These are phyloP conservation scores for Mortierella polycephala DNA, from an alignment of 371 early-diverging fungal genomes.

Conservation along the genomic window DNA sequence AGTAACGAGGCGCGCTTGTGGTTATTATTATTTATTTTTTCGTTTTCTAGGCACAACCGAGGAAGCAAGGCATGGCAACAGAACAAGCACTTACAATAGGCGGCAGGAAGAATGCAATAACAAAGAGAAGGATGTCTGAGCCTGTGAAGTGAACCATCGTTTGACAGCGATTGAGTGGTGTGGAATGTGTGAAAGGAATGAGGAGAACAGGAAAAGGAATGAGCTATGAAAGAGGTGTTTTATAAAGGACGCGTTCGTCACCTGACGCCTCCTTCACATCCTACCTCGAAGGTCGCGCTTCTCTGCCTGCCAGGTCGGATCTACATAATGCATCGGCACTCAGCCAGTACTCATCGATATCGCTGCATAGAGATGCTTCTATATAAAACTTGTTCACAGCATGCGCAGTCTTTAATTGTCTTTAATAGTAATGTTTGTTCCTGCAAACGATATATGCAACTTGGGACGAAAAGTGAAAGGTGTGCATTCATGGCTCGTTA, in stretches of 20 bases:
- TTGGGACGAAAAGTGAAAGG: neutral
- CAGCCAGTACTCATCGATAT: too few relatives aligned
- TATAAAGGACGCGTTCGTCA: too few relatives aligned
- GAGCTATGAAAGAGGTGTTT: neutral
- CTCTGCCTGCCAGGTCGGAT: too few relatives aligned
- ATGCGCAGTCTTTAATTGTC: too few relatives aligned
- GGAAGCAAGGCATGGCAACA: neutral
- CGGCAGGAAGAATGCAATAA: conserved; percentile 77
- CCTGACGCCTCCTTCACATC: too few relatives aligned
- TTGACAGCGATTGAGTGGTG: neutral
- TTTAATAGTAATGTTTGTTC: neutral
- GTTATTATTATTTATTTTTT: neutral
- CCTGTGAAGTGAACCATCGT: conserved; percentile 60
- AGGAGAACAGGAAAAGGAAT: neutral
- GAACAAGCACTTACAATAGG: conserved; percentile 60
- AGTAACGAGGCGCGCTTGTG: too few relatives aligned
- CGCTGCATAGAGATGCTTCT: too few relatives aligned
- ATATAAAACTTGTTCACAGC: too few relatives aligned
- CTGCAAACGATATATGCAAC: neutral
- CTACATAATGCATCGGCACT: too few relatives aligned
- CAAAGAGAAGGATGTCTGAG: conserved; percentile 65
- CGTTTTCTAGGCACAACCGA: neutral
- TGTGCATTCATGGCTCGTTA: conserved; percentile 7
- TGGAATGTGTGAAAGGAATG: neutral
- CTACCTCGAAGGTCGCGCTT: too few relatives aligned